phyloP scores from a whole-genome alignment of 1,284 basidiomycete genomes.

The Baeospora myosura region DNA sequence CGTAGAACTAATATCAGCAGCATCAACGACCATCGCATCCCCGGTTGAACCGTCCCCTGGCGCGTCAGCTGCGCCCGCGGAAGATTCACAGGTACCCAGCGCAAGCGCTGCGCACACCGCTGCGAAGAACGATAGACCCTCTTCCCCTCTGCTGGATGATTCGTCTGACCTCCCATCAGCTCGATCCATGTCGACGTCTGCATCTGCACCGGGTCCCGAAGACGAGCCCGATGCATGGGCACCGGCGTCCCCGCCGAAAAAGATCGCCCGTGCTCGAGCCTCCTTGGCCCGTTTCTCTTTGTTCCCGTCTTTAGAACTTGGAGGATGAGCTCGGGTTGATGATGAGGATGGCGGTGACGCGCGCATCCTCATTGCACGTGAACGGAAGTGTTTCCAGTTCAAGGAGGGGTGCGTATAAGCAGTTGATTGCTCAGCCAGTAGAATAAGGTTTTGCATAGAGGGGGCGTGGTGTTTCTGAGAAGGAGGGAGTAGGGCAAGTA shows the following conservation, averaged over 20 bases:
- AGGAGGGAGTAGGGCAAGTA: conserved; percentile 11
- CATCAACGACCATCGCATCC: not conserved
- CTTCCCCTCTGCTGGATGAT: no score
- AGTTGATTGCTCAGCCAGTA: conserved; percentile 11
- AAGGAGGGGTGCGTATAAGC: conserved; percentile 12
- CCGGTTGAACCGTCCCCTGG: no score
- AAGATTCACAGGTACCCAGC: conserved; percentile 9
- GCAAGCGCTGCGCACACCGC: conserved; percentile 12
- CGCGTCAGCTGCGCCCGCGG: no score
- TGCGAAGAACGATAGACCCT: conserved; percentile 11
- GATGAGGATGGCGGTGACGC: not conserved
- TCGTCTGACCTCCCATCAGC: not conserved
- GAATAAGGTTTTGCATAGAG: conserved; percentile 6
- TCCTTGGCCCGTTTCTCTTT: not conserved
- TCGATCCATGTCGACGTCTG: not conserved
- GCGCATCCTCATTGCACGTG: conserved; percentile 10
- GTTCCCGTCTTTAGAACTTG: not conserved
- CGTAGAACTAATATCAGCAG: not conserved
- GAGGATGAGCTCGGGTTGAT: not conserved
- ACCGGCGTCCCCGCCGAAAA: not conserved
- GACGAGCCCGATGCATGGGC: no score
- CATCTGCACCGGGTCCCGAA: not conserved
- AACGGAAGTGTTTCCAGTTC: conserved; percentile 14
- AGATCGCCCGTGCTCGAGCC: not conserved
- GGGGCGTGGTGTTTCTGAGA: conserved; percentile 1